A percentile compares a stretch with the other conserved stretches of the same genome.
phyloP scores from a whole-genome alignment of 1,284 basidiomycete genomes.

The Meripilus lineatus region DNA sequence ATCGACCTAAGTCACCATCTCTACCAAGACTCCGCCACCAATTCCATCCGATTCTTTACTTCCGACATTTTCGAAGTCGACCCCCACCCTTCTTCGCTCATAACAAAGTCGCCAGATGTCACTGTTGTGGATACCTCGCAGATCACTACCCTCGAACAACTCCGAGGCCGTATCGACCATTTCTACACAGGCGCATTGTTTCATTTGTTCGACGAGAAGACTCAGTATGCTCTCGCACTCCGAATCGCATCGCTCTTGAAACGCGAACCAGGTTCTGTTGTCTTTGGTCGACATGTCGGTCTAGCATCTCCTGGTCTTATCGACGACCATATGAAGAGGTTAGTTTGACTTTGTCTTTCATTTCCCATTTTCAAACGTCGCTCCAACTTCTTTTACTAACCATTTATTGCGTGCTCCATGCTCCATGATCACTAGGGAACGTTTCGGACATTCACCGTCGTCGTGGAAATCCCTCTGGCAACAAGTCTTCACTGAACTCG shows the following conservation, averaged over 20 bases:
- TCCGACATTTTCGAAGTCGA: conserved; percentile 27
- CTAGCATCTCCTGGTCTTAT: conserved; percentile 22
- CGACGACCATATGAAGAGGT: conserved; percentile 26
- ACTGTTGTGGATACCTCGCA: conserved; percentile 1
- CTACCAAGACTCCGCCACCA: conserved; percentile 17
- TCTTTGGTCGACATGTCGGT: conserved; percentile 31
- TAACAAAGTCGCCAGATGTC: background rate
- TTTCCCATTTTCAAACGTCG: background rate
- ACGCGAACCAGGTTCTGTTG: conserved; percentile 17
- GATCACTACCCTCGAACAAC: conserved; percentile 16
- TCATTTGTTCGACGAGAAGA: conserved; percentile 32
- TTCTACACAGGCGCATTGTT: conserved; percentile 31
- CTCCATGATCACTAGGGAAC: conserved; percentile 14
- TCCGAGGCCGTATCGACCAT: conserved; percentile 21
- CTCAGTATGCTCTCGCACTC: conserved; percentile 28
- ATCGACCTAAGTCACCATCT: conserved; percentile 28
- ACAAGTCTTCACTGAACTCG: conserved; percentile 20
- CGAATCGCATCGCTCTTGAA: conserved; percentile 25
- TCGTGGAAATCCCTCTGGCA: conserved; percentile 27
- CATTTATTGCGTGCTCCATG: background rate
- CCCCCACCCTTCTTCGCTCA: background rate
- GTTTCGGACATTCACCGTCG: conserved; percentile 25
- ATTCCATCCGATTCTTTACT: conserved; percentile 27
- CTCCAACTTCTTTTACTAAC: background rate
- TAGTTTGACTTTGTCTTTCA: background rate